A percentile compares a stretch with the other conserved stretches of the same genome.
phyloP scores from a whole-genome alignment of 78 protist species.

The Dictyostelium purpureum region DNA sequence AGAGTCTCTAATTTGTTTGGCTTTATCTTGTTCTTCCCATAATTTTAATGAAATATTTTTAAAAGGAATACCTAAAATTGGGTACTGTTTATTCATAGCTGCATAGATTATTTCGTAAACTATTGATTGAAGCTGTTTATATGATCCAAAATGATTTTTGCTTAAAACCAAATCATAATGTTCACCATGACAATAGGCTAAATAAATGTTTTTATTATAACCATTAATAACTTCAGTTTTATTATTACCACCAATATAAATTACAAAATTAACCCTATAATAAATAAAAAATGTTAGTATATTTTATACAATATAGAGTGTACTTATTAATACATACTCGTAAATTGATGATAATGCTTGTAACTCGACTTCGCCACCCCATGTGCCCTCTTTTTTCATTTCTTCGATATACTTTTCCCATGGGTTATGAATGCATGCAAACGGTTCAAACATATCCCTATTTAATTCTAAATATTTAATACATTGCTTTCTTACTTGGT shows the following conservation, averaged over 20 bases:
- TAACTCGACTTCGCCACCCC: constrained; percentile 71
- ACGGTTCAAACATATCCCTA: constrained; percentile 55
- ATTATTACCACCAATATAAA: constrained; percentile 20
- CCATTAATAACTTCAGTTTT: constrained; percentile 40
- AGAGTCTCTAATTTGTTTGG: not conserved
- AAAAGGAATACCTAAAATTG: not conserved
- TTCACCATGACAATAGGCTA: constrained; percentile 63
- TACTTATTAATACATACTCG: not conserved
- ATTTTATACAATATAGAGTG: not conserved
- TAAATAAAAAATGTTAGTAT: not conserved
- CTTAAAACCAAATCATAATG: constrained; percentile 47
- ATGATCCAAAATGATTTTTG: not conserved
- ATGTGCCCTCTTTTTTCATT: constrained; percentile 48
- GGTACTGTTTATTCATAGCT: not conserved
- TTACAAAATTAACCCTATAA: constrained; percentile 39
- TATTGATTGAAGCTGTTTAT: not conserved
- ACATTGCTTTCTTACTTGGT: constrained; percentile 8
- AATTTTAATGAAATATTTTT: not conserved
- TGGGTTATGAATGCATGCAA: constrained; percentile 53
- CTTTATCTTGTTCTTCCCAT: constrained; percentile 33
- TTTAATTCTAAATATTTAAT: constrained; percentile 18
- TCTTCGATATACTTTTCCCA: constrained; percentile 31
- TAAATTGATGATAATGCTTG: constrained; percentile 52
- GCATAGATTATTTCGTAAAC: constrained; percentile 7
- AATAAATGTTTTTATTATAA: not conserved